Evolutionary conservation across 257 asterid genomes (phyloP), one percentile per base, ranked within the genome.

Genomic region (Solanum medicagineum): DNA sequence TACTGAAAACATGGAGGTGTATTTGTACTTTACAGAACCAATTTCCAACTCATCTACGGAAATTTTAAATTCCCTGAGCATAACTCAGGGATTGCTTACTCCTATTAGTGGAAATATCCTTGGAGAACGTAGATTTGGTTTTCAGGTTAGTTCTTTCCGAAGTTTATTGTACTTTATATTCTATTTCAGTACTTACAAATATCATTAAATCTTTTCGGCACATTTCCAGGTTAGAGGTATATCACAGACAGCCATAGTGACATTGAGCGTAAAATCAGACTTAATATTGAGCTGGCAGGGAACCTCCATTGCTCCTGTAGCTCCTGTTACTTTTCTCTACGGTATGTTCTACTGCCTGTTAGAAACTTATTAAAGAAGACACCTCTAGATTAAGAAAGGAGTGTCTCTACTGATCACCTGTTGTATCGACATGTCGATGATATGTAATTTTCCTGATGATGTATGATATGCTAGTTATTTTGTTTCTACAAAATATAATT

Each of bases 111-210:
- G 95, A 81, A 90, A 91, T 87, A 90, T 86, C 90, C 83, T 87
- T 14, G 98, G 98, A 66, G 90, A 89, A 45, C 97, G 98, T 5
- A 93, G 99, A 92, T 96, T 96, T 54, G 98, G 97, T 57, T 96
- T 92, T 89, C 95, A 94, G 98, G 99, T 94, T 24, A 40, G 81
- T 85, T 82, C 86, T 82, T 84, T 49, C 63, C 7, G 20, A 57
- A 13, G 42, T 81, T 54, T 80, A 49, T 80, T 44, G 16, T 42
- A 54, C 73, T 29, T 44, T 53, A 79, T 65, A 55, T 54, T 60
- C 4, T 42, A 51, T 16, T 74, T 56, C 47, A 17, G 57, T 63
- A 17, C 82, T 87, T 45, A 10, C 8, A 47, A 22, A 63, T 13
- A 75, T 44, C 42, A 79, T 4, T 15, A 40, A 40, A 42, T 32